Evolutionary conservation across 2,329 filamentous ascomycete genomes (phyloP).

Genomic region (Colletotrichum sp.): DNA sequence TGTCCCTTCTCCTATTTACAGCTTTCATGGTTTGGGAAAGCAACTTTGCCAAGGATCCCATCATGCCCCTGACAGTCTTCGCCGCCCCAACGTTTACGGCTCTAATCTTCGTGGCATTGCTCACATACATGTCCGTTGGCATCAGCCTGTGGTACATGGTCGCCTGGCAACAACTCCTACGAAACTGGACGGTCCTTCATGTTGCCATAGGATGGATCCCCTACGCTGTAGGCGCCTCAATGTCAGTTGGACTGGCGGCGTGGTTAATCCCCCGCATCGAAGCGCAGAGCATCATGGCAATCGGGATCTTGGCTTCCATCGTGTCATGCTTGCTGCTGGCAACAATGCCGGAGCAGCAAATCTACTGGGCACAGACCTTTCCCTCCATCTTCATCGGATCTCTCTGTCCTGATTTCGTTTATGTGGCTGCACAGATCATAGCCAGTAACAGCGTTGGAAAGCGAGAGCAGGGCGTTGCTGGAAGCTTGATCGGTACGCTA

Average conservation of each 20-base stretch:
- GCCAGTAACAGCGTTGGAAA: slow-evolving; percentile 54
- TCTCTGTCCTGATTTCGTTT: slow-evolving; percentile 55
- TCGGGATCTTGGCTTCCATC: neutral
- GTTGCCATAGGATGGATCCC: slow-evolving; percentile 37
- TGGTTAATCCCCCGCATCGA: neutral
- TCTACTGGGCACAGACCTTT: neutral
- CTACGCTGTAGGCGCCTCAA: neutral
- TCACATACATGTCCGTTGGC: neutral
- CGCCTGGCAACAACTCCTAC: slow-evolving; percentile 13
- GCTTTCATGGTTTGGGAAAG: neutral
- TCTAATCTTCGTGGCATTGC: neutral
- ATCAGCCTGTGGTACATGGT: neutral
- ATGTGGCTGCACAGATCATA: slow-evolving; percentile 56
- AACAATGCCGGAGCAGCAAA: neutral
- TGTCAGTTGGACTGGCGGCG: neutral
- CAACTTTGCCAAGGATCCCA: neutral
- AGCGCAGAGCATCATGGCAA: neutral
- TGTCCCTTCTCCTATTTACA: neutral
- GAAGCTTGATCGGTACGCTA: neutral
- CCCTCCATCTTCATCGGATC: slow-evolving; percentile 21
- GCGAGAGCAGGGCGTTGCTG: slow-evolving; percentile 52
- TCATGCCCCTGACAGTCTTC: neutral
- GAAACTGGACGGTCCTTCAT: slow-evolving; percentile 43
- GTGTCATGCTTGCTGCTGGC: neutral
- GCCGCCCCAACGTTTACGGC: neutral